Evolutionary conservation across 371 early-diverging fungal genomes (phyloP), one percentile per base, ranked within the genome.

Genomic region (Mortierella sp.): DNA sequence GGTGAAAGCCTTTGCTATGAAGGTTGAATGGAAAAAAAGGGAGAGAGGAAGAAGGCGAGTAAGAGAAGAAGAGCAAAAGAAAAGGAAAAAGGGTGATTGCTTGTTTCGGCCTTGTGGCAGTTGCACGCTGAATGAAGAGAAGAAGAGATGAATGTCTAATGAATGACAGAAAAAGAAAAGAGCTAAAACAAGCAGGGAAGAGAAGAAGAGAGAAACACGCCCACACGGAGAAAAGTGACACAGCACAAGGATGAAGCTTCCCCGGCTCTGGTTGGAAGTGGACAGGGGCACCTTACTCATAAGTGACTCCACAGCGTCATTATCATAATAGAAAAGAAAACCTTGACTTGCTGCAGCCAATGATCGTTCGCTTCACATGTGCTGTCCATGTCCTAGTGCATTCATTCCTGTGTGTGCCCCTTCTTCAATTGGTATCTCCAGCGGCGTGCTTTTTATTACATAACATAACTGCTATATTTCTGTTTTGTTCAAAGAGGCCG

Each of bases 401-500:
- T 31, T 19, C 65, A 11, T 38, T 28, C 11, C 50, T 6, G 34
- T 24, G 24, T 6, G 34, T 24, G 24, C 11, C 31, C 11, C 42
- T 58, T 19, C 19, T 19, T 1, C 21, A 21, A 21, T 31, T 38
- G 38, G 65, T 65, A 63, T 63, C 34, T n/a, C n/a, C n/a, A n/a
- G n/a, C n/a, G 14, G 7, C 63, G 8, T 14, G 68, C 68, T 8
- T 10, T 68, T 42, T 21, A 60, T 60, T 60, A 31, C 34, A 14
- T 63, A 63, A 21, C 34, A n/a, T 65, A 24, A 44, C 50, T 31
- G 19, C 58, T 28, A 13, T 9, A 14, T 26, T 8, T 26, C 26
- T 26, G n/a, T 11, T 11, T 8, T 11, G 21, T 24, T 72, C 38
- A 81, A 38, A 82, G 65, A 50, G 86, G 80, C 28, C 86, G 77